Conservation (phyloP, 2,329 filamentous ascomycete species). For the Aurifilum marmelostoma region DNA sequence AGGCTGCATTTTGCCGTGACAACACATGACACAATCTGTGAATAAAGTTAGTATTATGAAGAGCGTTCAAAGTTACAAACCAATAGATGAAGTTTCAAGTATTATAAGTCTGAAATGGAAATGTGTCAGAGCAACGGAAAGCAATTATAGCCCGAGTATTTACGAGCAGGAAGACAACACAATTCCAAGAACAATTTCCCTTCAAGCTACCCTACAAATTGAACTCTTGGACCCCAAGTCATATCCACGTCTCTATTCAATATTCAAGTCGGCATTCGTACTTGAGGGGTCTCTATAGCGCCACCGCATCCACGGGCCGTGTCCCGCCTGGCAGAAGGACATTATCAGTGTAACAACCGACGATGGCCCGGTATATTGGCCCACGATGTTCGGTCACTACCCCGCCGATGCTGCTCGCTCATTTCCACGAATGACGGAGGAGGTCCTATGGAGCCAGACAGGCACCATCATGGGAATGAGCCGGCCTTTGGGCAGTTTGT, state of each 20-base stretch:
- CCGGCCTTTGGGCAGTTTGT: too few relatives aligned
- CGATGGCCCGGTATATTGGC: constrained; percentile 5
- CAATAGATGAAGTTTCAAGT: not conserved
- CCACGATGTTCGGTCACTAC: constrained; percentile 21
- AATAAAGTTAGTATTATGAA: not conserved
- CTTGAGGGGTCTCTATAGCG: not conserved
- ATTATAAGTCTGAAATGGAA: not conserved
- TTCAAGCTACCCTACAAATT: too few relatives aligned
- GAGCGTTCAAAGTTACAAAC: not conserved
- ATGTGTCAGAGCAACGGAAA: too few relatives aligned
- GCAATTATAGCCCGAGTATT: too few relatives aligned
- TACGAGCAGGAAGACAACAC: too few relatives aligned
- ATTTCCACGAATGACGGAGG: constrained; percentile 25
- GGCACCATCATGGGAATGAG: not conserved
- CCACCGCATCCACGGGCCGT: constrained; percentile 22
- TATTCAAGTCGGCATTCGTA: not conserved
- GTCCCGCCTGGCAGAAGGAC: constrained; percentile 5
- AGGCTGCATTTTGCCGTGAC: too few relatives aligned
- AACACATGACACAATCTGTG: not conserved
- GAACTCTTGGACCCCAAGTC: too few relatives aligned
- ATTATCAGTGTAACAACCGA: not conserved
- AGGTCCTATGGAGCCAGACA: not conserved
- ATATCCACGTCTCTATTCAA: not conserved
- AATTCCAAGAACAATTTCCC: too few relatives aligned
- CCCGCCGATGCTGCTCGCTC: constrained; percentile 14